phyloP scores from a whole-genome alignment of 148 eudicot genomes.

The Talinum fruticosum region DNA sequence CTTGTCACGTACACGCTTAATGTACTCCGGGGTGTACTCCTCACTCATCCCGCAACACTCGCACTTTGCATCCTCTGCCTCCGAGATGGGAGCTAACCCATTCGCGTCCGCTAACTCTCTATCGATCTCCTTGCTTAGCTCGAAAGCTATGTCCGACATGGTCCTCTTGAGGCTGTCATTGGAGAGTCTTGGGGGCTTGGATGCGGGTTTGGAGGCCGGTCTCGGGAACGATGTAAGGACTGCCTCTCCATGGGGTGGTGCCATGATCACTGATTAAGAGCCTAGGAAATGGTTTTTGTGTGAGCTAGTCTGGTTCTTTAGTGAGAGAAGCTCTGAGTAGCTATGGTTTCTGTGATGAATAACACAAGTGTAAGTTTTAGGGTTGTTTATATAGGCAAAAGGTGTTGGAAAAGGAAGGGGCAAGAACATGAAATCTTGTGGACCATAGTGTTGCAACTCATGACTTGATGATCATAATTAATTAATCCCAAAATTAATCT shows the following conservation, averaged over 20 bases:
- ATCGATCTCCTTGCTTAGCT: constrained; percentile 44
- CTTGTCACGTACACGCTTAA: constrained; percentile 42
- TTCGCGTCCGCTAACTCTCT: constrained; percentile 18
- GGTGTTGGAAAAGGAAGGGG: not conserved
- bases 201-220: constrained; percentile 5
- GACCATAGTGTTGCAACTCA: not conserved
- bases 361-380: not conserved
- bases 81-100: constrained; percentile 43
- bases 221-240: constrained; percentile 1
- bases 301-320: not conserved
- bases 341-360: not conserved
- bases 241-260: constrained; percentile 70
- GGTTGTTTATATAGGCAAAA: constrained; percentile 1
- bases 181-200: constrained; percentile 40
- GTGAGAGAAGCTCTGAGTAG: not conserved
- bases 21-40: constrained; percentile 76
- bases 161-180: constrained; percentile 52
- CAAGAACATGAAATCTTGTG: not conserved
- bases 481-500: constrained; percentile 18
- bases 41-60: constrained; percentile 90
- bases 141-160: constrained; percentile 63
- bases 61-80: constrained; percentile 71
- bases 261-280: constrained; percentile 33
- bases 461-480: constrained; percentile 17
- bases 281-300: too few species aligned